A percentile compares a stretch with the other conserved stretches of the same genome.
Conservation (phyloP, 495 filamentous ascomycete species). For the Podospora appendiculata region DNA sequence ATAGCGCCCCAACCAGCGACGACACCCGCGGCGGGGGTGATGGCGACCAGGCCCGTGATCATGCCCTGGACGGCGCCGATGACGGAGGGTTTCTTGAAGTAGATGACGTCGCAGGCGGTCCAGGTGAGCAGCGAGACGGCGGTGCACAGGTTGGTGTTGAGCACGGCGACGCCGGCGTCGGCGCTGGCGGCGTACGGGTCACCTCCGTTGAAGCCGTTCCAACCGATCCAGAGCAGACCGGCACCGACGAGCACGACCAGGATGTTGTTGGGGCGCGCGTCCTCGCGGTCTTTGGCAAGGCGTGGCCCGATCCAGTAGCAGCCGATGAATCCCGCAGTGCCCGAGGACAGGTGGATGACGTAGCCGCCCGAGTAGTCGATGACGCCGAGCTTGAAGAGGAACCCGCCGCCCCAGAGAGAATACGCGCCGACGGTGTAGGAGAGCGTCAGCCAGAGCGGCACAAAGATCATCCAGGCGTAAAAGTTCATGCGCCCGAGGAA, state of each 20-base stretch:
- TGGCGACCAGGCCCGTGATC: constrained; percentile 37
- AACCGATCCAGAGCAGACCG: constrained; percentile 51
- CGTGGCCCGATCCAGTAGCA: constrained; percentile 48
- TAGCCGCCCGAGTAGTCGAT: constrained; percentile 55
- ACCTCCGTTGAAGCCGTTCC: constrained; percentile 54
- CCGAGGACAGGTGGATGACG: constrained; percentile 50
- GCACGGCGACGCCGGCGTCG: constrained; percentile 49
- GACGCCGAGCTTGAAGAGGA: constrained; percentile 42
- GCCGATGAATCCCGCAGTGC: constrained; percentile 48
- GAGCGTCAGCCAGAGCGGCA: constrained; percentile 49
- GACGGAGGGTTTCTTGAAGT: constrained; percentile 26
- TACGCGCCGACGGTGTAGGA: constrained; percentile 38
- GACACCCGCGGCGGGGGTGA: constrained; percentile 49
- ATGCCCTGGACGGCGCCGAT: constrained; percentile 12
- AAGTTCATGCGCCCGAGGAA: constrained; percentile 48
- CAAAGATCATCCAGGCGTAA: constrained; percentile 50
- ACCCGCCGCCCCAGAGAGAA: constrained; percentile 51
- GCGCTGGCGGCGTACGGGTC: constrained; percentile 48
- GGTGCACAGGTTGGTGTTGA: constrained; percentile 50
- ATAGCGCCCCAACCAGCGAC: constrained; percentile 51
- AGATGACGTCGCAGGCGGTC: constrained; percentile 55
- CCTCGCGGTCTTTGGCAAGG: constrained; percentile 40
- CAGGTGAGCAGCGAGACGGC: constrained; percentile 45
- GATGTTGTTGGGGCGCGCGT: constrained; percentile 46
- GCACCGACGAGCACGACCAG: constrained; percentile 43